Percentiles rank a stretch among this genome's conserved stretches.
phyloP scores from a whole-genome alignment of 2,329 filamentous ascomycete genomes.

The Fusarium brevicatenulatum region DNA sequence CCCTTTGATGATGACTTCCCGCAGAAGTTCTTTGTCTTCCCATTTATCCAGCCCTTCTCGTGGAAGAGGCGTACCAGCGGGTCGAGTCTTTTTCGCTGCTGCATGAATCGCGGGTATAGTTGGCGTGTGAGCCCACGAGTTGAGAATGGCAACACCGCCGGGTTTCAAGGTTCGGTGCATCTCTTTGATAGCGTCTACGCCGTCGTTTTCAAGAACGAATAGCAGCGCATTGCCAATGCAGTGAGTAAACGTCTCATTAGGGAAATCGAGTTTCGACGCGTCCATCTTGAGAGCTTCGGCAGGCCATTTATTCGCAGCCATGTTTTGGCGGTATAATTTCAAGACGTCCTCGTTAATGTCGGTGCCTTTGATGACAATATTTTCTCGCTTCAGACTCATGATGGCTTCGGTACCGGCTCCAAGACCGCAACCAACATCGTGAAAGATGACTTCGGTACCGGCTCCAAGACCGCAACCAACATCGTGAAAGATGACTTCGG shows the following conservation, averaged over 20 bases:
- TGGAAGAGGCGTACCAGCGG: neutral
- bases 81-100: neutral
- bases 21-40: neutral
- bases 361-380: neutral
- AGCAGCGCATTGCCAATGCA: neutral
- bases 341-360: neutral
- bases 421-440: constrained; percentile 7
- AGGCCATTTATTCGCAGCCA: neutral
- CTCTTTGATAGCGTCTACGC: neutral
- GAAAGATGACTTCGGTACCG: neutral
- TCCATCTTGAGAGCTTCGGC: neutral
- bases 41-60: constrained; percentile 4
- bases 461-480: constrained; percentile 7
- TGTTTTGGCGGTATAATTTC: neutral
- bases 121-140: neutral
- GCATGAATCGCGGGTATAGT: neutral
- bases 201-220: neutral
- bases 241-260: neutral
- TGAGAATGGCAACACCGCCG: neutral
- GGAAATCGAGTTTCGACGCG: neutral
- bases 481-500: neutral
- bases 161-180: neutral
- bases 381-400: accelerated
- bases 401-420: constrained; percentile 7
- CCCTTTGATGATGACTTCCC: neutral